A percentile compares a stretch with the other conserved stretches of the same genome.
Evolutionary conservation across 2,329 filamentous ascomycete species (phyloP).

Genomic region (Pseudopyricularia cyperi): DNA sequence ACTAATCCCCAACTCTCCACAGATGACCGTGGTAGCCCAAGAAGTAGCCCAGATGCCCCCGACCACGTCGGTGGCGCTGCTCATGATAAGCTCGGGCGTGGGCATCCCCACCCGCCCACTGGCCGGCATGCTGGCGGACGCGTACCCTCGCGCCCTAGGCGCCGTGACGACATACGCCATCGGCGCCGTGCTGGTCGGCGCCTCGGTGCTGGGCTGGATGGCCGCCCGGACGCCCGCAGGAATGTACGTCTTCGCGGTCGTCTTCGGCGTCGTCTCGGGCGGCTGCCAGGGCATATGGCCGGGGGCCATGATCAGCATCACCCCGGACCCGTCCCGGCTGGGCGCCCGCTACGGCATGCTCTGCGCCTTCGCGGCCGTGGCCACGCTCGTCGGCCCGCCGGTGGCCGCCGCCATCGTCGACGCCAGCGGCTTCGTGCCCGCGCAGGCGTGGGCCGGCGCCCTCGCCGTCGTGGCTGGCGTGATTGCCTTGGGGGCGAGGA

Average conservation of each 20-base stretch:
- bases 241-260: constrained; percentile 29
- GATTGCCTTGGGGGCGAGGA: neutral
- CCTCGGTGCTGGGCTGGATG: constrained; percentile 28
- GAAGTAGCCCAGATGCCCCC: constrained; percentile 30
- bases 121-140: constrained; percentile 38
- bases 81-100: constrained; percentile 43
- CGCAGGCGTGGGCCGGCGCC: constrained; percentile 9
- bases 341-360: constrained; percentile 30
- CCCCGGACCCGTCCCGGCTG: constrained; percentile 22
- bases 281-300: constrained; percentile 22
- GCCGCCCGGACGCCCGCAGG: constrained; percentile 26
- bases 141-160: constrained; percentile 23
- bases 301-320: constrained; percentile 22
- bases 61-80: constrained; percentile 35
- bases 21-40: constrained; percentile 17
- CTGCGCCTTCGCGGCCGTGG: constrained; percentile 23
- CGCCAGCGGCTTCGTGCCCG: constrained; percentile 5
- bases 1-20: neutral
- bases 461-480: constrained; percentile 6
- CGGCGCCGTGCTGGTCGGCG: constrained; percentile 28
- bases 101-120: constrained; percentile 41
- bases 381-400: constrained; percentile 27
- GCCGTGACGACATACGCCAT: constrained; percentile 28
- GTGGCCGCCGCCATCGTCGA: constrained; percentile 8
- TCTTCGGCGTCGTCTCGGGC: constrained; percentile 30